These are phyloP conservation scores for Cavenderia fasciculata DNA, from an alignment of 78 protist genomes.

Conservation along the genomic window DNA sequence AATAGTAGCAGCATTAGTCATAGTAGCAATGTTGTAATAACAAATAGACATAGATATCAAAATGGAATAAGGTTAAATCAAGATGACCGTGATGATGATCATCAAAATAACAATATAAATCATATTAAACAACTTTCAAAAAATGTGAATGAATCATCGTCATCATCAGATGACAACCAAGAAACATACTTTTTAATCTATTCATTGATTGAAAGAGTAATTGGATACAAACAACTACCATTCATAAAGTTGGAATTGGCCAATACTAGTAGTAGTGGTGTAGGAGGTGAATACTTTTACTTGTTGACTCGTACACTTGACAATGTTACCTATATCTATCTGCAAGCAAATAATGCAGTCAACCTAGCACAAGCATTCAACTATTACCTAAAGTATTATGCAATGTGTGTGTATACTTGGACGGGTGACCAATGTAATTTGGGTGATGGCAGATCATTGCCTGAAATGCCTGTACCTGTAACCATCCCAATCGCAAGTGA, in stretches of 20 bases:
- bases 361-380: slow-evolving; percentile 50
- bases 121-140: no score
- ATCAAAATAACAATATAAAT: no score
- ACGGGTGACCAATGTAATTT: slow-evolving; percentile 43
- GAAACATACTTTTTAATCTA: no score
- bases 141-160: no score
- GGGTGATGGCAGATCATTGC: not conserved
- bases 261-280: no score
- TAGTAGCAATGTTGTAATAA: no score
- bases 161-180: no score
- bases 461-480: not conserved
- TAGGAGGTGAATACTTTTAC: not conserved
- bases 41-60: no score
- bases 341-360: slow-evolving; percentile 19
- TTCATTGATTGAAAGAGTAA: not conserved
- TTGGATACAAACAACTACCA: not conserved
- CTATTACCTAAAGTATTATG: slow-evolving; percentile 45
- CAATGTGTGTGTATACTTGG: slow-evolving; percentile 45
- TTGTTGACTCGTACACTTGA: not conserved
- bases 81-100: no score
- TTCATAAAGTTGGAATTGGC: no score
- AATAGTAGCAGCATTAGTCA: no score
- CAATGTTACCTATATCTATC: not conserved
- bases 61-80: no score
- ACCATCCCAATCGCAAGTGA: not conserved